phyloP scores from a whole-genome alignment of 441 rosid genomes.

The Adansonia grandidieri region DNA sequence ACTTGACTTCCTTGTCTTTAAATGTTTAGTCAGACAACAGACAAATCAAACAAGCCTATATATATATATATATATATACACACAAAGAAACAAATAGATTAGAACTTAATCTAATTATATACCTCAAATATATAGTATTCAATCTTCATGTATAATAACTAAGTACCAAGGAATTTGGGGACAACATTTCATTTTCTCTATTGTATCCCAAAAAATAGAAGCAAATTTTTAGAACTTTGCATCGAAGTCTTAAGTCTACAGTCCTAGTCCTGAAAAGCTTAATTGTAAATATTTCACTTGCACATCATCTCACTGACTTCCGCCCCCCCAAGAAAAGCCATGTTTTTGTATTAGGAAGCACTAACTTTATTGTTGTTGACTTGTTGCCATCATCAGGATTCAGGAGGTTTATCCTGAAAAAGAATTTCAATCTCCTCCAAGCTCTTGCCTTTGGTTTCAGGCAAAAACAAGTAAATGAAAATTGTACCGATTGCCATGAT shows the following conservation, averaged over 20 bases:
- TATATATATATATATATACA: too few relatives aligned
- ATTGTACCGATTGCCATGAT: constrained; percentile 33
- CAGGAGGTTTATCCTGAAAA: constrained; percentile 34
- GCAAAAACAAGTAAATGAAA: constrained; percentile 44
- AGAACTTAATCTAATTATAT: too few relatives aligned
- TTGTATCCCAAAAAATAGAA: too few relatives aligned
- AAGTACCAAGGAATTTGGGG: too few relatives aligned
- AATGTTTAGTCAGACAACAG: not conserved
- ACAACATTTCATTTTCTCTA: too few relatives aligned
- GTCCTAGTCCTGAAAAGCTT: too few relatives aligned
- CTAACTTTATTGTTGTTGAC: not conserved
- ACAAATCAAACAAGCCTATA: not conserved
- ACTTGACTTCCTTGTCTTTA: not conserved
- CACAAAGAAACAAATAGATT: not conserved
- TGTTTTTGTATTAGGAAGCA: not conserved
- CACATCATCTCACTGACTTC: too few relatives aligned
- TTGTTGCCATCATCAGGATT: not conserved
- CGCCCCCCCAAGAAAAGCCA: too few relatives aligned
- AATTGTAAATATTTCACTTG: too few relatives aligned
- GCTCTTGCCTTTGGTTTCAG: constrained; percentile 48
- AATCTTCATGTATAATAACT: not conserved
- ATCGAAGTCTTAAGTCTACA: too few relatives aligned
- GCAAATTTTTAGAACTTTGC: too few relatives aligned
- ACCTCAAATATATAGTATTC: not conserved
- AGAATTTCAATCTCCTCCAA: constrained; percentile 43